These are phyloP conservation scores for Boletales sp. DNA, from an alignment of 768 basidiomycete species.

Conservation along the genomic window DNA sequence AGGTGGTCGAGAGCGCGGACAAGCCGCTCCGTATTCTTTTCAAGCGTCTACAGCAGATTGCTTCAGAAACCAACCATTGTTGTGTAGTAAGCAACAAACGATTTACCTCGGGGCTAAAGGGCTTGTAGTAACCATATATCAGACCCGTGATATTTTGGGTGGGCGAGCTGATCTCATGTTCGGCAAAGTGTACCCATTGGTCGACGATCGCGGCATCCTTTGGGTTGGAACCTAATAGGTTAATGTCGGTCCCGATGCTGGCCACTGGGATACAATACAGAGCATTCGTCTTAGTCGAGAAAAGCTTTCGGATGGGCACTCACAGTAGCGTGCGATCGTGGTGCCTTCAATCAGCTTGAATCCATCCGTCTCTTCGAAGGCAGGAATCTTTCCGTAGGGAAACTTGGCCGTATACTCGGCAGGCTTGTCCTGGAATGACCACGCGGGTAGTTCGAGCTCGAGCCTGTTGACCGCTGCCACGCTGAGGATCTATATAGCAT, in stretches of 20 bases:
- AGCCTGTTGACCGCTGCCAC: slow-evolving; percentile 11
- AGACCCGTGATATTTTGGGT: background rate
- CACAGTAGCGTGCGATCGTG: slow-evolving; percentile 18
- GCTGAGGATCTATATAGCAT: background rate
- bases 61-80: background rate
- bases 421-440: slow-evolving; percentile 8
- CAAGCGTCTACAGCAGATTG: background rate
- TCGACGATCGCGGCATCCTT: slow-evolving; percentile 12
- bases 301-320: background rate
- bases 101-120: slow-evolving; percentile 12
- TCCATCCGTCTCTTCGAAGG: slow-evolving; percentile 17
- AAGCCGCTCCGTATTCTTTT: background rate
- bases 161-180: slow-evolving; percentile 9
- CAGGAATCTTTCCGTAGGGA: slow-evolving; percentile 16
- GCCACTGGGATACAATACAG: slow-evolving; percentile 5
- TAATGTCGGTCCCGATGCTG: slow-evolving; percentile 5
- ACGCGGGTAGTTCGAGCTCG: slow-evolving; percentile 8
- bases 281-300: background rate
- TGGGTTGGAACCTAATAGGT: slow-evolving; percentile 10
- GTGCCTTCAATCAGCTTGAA: slow-evolving; percentile 14
- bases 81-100: too few species aligned
- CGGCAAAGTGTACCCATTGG: slow-evolving; percentile 21
- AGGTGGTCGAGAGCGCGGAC: slow-evolving; percentile 7
- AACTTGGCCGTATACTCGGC: slow-evolving; percentile 12
- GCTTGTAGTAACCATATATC: background rate